Conservation (phyloP, 2,329 filamentous ascomycete genomes). For the Alternaria brassicicola region DNA sequence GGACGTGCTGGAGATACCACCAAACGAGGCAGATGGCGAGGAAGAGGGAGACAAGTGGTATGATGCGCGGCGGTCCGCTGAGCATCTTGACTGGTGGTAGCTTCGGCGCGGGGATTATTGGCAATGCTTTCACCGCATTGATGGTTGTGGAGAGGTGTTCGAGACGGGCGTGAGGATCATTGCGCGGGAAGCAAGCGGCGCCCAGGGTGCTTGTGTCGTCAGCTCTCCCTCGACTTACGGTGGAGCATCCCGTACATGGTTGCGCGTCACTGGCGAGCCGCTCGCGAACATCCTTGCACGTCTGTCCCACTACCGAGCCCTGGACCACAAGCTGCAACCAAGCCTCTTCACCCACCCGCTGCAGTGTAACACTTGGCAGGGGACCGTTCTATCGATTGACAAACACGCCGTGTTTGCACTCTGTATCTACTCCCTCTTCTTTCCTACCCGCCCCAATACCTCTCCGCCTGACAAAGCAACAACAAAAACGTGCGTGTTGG, state of each 20-base stretch:
- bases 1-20: slow-evolving; percentile 37
- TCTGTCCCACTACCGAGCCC: neutral
- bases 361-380: slow-evolving; percentile 12
- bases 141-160: neutral
- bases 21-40: slow-evolving; percentile 36
- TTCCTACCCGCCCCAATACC: slow-evolving; percentile 53
- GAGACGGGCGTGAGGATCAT: slow-evolving; percentile 3
- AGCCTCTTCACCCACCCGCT: neutral
- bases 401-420: too few relatives aligned
- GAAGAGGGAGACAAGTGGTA: slow-evolving; percentile 37
- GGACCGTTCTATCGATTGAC: neutral
- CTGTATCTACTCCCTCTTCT: slow-evolving; percentile 46
- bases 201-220: slow-evolving; percentile 4
- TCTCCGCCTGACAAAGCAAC: slow-evolving; percentile 51
- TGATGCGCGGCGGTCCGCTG: slow-evolving; percentile 42
- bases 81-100: slow-evolving; percentile 37
- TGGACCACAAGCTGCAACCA: neutral
- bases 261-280: slow-evolving; percentile 1
- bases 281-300: neutral
- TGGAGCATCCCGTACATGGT: slow-evolving; percentile 8
- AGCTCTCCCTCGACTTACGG: slow-evolving; percentile 2
- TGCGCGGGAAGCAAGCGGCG: slow-evolving; percentile 1
- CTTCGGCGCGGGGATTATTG: neutral
- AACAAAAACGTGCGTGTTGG: slow-evolving; percentile 51
- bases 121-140: slow-evolving; percentile 7